These are phyloP conservation scores for Colletotrichum camelliae DNA, from an alignment of 2,329 filamentous ascomycete species.

Conservation along the genomic window DNA sequence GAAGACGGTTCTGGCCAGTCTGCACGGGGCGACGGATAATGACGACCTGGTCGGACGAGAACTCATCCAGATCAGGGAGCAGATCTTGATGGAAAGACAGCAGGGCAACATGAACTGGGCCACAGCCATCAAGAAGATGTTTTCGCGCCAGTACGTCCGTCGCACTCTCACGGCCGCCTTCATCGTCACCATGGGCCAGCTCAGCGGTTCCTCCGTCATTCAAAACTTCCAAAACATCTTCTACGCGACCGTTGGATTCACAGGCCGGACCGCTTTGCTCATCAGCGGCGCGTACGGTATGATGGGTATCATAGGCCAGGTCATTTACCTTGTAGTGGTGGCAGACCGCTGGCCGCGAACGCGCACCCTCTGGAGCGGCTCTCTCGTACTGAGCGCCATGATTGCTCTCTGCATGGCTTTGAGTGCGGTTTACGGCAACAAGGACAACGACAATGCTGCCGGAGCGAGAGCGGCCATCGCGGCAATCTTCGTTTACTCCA, in stretches of 20 bases:
- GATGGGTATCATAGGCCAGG: conserved; percentile 39
- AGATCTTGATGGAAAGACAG: conserved; percentile 31
- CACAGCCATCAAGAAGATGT: conserved; percentile 23
- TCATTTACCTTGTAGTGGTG: conserved; percentile 35
- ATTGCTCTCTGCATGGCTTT: conserved; percentile 26
- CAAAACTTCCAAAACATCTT: conserved; percentile 42
- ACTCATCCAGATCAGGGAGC: conserved; percentile 32
- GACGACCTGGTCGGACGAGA: conserved; percentile 28
- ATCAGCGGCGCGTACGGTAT: conserved; percentile 40
- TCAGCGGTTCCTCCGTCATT: conserved; percentile 39
- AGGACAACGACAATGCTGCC: conserved; percentile 23
- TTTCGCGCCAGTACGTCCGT: conserved; percentile 30
- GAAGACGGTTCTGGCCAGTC: conserved; percentile 7
- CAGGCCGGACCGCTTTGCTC: conserved; percentile 33
- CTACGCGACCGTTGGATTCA: conserved; percentile 37
- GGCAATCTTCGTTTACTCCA: conserved; percentile 42
- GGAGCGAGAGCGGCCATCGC: conserved; percentile 37
- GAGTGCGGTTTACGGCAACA: conserved; percentile 21
- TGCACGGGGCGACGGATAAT: conserved; percentile 25
- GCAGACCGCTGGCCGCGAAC: conserved; percentile 36
- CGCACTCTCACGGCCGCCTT: conserved; percentile 36
- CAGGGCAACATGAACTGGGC: conserved; percentile 24
- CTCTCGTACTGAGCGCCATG: conserved; percentile 10
- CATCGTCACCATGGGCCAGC: conserved; percentile 37
- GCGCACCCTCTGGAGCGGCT: conserved; percentile 11